Evolutionary conservation across 2,329 filamentous ascomycete genomes (phyloP), one percentile per base, ranked within the genome.

Genomic region (Cytospora chrysosperma): DNA sequence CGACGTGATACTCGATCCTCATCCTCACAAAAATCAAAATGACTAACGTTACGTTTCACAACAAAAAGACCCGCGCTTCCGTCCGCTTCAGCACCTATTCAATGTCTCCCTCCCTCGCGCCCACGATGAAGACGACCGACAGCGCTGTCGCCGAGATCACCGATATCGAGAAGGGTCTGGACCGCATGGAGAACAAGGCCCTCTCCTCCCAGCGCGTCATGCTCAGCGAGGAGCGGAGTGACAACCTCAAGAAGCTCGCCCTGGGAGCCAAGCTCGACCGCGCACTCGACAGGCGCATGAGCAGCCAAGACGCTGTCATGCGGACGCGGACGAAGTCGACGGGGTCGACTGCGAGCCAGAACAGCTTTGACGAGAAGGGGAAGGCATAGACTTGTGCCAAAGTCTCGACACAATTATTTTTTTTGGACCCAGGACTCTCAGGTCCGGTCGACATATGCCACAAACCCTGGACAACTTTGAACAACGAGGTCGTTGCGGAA

Each of bases 261-360:
- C 85, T 97, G 59, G 91, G 93, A 55, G 93, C 93, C 65, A 97
- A 97, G 79, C 85, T 97, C 49, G 93, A 97, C 75, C 88, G 93
- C 65, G 93, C 93, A 26, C 85, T 97, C 61, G 89, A 89, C 69
- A 85, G 93, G 69, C 86, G 93, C 72, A 95, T 97, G 93, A 89
- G 86, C 30, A 80, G 90, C 69, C 93, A 97, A 77, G 93, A 97
- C 72, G 93, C 93, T 68, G 88, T 91, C 75, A 93, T 95, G 83
- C 87, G 89, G 68, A 85, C 81, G 26, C 77, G 80, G 34, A 58
- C 67, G 26, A 61, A 69, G 50, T 68, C 69, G 34, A 58, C 67
- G 26, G 61, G 68, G 43, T 68, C 69, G 10, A 68, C 61, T 1
- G 57, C n/a, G 28, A 58, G 43, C 53, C 71, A 74, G 58, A 74